Conservation (phyloP, 129 eudicot species). For the Flaveria trinervia region DNA sequence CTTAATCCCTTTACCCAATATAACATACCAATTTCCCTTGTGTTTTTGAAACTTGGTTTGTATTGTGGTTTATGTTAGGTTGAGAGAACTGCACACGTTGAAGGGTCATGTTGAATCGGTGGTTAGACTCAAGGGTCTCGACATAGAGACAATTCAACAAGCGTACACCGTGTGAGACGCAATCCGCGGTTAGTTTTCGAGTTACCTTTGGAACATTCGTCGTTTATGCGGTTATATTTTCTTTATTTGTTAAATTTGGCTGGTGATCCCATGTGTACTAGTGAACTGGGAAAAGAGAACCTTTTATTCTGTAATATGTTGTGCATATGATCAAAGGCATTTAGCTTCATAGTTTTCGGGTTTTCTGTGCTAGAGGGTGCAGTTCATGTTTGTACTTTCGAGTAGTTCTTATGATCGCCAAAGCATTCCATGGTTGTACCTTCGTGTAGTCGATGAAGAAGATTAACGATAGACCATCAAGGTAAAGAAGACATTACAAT, state of each 20-base stretch:
- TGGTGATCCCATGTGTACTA: conserved; percentile 38
- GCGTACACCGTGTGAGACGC: conserved; percentile 81
- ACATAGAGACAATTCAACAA: conserved; percentile 90
- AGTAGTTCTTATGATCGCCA: neutral
- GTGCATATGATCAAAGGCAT: conserved; percentile 45
- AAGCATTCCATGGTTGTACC: neutral
- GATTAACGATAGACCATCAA: no score
- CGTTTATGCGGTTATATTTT: conserved; percentile 3
- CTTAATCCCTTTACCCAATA: neutral
- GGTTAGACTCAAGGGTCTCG: conserved; percentile 93
- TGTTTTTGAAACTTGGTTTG: neutral
- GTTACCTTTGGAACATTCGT: conserved; percentile 15
- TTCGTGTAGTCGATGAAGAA: neutral
- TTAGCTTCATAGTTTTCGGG: conserved; percentile 19
- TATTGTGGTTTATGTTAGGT: conserved; percentile 47
- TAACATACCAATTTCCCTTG: neutral
- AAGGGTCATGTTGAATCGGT: conserved; percentile 98
- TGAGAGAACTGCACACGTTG: conserved; percentile 84
- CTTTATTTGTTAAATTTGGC: conserved; percentile 25
- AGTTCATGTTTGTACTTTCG: neutral
- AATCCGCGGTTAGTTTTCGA: conserved; percentile 14
- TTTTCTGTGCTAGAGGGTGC: neutral
- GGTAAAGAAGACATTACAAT: no score
- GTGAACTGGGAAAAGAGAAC: conserved; percentile 34
- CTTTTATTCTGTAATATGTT: conserved; percentile 38